Conservation (phyloP, 768 basidiomycete species). For the Austroboletus festivus region DNA sequence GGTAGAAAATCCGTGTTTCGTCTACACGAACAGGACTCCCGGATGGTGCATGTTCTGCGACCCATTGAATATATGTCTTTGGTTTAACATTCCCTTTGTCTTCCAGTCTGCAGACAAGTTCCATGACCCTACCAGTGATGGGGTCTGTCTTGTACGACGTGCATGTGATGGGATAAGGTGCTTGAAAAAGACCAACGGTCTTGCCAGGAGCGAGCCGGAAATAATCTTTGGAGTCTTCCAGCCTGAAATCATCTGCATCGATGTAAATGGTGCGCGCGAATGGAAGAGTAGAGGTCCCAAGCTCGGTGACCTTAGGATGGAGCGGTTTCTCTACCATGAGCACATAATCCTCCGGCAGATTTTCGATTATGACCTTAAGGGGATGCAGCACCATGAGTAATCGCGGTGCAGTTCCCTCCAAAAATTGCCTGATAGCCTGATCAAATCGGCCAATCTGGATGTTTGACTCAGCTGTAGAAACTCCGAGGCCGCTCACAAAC, state of each 20-base stretch:
- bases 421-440: conserved; percentile 80
- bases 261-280: conserved; percentile 91
- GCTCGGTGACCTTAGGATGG: conserved; percentile 88
- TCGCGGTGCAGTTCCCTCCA: conserved; percentile 84
- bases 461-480: conserved; percentile 79
- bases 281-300: conserved; percentile 78
- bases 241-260: conserved; percentile 89
- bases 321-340: conserved; percentile 85
- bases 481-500: conserved; percentile 92
- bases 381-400: conserved; percentile 90
- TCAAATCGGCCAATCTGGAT: conserved; percentile 91
- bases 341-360: conserved; percentile 82
- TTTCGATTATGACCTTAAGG: conserved; percentile 88
- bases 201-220: conserved; percentile 98
- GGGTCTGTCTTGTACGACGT: conserved; percentile 83
- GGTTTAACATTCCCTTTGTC: conserved; percentile 73
- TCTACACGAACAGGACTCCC: conserved; percentile 82
- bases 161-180: conserved; percentile 88
- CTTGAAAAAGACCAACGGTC: conserved; percentile 94
- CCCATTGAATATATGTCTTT: conserved; percentile 97
- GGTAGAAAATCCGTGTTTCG: conserved; percentile 90
- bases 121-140: conserved; percentile 65
- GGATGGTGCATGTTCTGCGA: conserved; percentile 75
- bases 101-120: conserved; percentile 79
- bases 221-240: conserved; percentile 90